phyloP scores from a whole-genome alignment of 78 protist genomes.

The Chrysochromulina parva region DNA sequence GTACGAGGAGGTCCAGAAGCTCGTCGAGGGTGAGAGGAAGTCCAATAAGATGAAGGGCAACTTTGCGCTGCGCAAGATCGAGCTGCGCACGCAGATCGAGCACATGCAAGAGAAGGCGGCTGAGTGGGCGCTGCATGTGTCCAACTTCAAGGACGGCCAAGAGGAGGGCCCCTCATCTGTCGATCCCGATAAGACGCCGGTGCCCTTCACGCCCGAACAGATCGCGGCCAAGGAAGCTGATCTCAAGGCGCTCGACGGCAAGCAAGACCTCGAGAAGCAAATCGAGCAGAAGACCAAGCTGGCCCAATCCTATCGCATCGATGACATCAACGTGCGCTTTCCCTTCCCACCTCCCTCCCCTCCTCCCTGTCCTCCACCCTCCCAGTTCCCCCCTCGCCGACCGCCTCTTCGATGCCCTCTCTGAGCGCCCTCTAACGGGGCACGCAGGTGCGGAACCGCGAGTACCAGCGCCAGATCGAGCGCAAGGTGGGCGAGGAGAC shows the following conservation, averaged over 20 bases:
- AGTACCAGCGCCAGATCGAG: too few species aligned
- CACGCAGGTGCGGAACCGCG: too few species aligned
- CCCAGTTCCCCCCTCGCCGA: background rate
- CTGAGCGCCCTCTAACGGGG: too few species aligned
- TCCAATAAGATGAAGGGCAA: background rate
- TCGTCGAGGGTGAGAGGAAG: background rate
- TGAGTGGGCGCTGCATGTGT: background rate
- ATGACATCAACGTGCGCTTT: constrained; percentile 12
- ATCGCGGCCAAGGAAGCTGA: too few species aligned
- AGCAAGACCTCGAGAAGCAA: background rate
- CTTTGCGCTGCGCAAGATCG: background rate
- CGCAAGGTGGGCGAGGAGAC: too few species aligned
- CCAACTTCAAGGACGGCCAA: too few species aligned
- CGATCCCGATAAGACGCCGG: too few species aligned
- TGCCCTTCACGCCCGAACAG: too few species aligned
- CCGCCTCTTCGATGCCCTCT: background rate
- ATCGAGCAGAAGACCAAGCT: background rate
- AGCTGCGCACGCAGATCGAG: background rate
- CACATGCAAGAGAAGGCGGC: background rate
- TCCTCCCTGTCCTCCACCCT: background rate
- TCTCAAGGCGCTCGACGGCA: background rate
- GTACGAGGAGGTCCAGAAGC: background rate
- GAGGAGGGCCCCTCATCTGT: too few species aligned
- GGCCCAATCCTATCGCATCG: background rate
- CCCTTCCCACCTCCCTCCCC: background rate